phyloP scores from a whole-genome alignment of 225 moss, liverwort and hornwort genomes.

The Thuidium tamariscinum region DNA sequence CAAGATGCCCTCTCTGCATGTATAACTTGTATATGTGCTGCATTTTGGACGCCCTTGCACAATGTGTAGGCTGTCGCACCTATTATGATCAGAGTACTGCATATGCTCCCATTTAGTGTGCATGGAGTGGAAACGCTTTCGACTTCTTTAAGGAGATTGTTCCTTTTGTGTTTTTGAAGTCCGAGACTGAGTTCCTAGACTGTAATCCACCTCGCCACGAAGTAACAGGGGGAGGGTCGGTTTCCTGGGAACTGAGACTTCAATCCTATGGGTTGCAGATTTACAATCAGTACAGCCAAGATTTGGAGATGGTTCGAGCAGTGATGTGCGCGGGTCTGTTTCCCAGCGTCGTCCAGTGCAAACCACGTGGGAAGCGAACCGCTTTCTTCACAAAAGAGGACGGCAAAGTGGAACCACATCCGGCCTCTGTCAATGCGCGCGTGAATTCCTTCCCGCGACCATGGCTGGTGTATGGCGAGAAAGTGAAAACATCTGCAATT shows the following conservation, averaged over 20 bases:
- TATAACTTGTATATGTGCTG: neutral
- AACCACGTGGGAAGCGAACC: slow-evolving; percentile 78
- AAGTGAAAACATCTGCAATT: slow-evolving; percentile 90
- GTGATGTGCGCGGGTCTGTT: slow-evolving; percentile 90
- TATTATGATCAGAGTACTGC: neutral
- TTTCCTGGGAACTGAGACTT: neutral
- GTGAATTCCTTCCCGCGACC: slow-evolving; percentile 70
- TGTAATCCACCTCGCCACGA: neutral
- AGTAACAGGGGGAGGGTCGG: neutral
- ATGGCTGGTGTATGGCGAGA: slow-evolving; percentile 94
- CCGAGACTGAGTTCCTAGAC: neutral
- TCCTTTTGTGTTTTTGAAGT: neutral
- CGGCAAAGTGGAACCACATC: slow-evolving; percentile 99
- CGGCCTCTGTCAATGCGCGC: slow-evolving; percentile 88
- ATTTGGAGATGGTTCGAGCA: slow-evolving; percentile 94
- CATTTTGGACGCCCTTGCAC: neutral
- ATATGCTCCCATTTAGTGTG: neutral
- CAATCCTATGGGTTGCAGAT: slow-evolving; percentile 27
- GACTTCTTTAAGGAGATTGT: neutral
- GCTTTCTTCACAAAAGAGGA: slow-evolving; percentile 98
- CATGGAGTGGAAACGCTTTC: neutral
- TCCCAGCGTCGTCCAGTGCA: slow-evolving; percentile 95
- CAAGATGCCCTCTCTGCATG: neutral
- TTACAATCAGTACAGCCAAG: slow-evolving; percentile 80
- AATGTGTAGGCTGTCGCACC: neutral